Base-by-base conservation (phyloP, 768 basidiomycete species). In the Amanita pseudoporphyria region DNA sequence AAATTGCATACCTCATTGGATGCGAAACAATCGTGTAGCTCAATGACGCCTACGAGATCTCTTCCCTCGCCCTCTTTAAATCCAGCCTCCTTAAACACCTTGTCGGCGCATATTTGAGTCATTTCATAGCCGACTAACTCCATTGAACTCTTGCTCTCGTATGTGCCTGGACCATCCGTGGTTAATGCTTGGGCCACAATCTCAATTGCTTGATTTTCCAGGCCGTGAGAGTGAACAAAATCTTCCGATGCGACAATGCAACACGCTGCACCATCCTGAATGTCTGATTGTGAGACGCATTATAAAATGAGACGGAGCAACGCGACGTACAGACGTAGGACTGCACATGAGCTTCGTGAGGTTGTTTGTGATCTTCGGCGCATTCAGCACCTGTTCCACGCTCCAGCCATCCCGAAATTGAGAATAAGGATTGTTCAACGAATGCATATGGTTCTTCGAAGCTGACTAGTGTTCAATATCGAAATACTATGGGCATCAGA, bases 171-270 rank as follows among this genome's bases (percentile, higher is more conserved):
- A 10, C 72, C 69, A 58, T 91, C 90, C 1, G 88, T 92, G 32
- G 71, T 67, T 31, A 90, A 66, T 2, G 72, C 74, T 54, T 77
- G 76, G 0, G 80, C 76, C 18, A 85, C 79, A 41, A 93, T 81
- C 60, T 92, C 89, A 53, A 90, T 87, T 13, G 87, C 87, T 59
- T 92, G 89, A 59, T 89, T 92, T 65, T 90, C 82, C 7, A 91
- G 77, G 10, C 71, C 67, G 56, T 88, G 80, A 0, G 67, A 61
- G 43, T 77, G 82, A 6, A 92, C 85, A 56, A 91, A 91, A 31
- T 74, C 76, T 59, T 90, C 87, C 0, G 85, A 87, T 4, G 81
- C 87, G 22, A 92, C 71, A 47, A 92, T 73, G 52, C 84, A 85
- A 55, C 81, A 82, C 1, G 84, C 84, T 19, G 83, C 84, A 18